These are phyloP conservation scores for Protoeuglena noctilucae DNA, from an alignment of 139 green algal genomes.

Conservation along the genomic window DNA sequence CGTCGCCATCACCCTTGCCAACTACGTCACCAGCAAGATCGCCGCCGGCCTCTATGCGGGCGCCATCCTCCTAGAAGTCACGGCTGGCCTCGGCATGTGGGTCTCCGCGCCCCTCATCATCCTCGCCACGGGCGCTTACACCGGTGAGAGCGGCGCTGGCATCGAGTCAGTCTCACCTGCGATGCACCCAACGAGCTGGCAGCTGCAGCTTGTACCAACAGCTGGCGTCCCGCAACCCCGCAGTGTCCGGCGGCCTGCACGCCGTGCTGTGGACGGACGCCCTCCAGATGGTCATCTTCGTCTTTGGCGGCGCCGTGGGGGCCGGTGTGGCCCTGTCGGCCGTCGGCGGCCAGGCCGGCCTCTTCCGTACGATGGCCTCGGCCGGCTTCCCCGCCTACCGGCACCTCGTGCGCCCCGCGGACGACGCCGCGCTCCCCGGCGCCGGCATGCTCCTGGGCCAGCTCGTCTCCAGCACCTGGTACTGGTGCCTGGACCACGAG, in stretches of 20 bases:
- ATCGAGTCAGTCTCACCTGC: no score
- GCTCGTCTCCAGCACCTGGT: slow-evolving; percentile 10
- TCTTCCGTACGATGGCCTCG: slow-evolving; percentile 5
- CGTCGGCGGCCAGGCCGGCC: slow-evolving; percentile 9
- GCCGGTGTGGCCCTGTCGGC: slow-evolving; percentile 4
- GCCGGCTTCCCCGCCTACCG: slow-evolving; percentile 6
- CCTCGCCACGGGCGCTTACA: slow-evolving; percentile 24
- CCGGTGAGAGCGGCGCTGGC: no score
- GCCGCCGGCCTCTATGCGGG: slow-evolving; percentile 8
- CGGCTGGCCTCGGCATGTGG: slow-evolving; percentile 11
- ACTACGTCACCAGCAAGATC: slow-evolving; percentile 10
- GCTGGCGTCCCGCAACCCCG: no score
- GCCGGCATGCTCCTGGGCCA: slow-evolving; percentile 18
- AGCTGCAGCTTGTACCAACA: no score
- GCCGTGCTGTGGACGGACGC: slow-evolving; percentile 27
- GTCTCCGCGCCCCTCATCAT: slow-evolving; percentile 17
- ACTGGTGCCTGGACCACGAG: slow-evolving; percentile 22
- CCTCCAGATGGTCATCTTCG: slow-evolving; percentile 20
- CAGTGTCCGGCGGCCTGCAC: slow-evolving; percentile 16
- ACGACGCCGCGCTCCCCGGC: slow-evolving; percentile 18
- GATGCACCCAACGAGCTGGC: background rate
- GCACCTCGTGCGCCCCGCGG: slow-evolving; percentile 11
- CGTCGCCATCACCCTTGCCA: slow-evolving; percentile 6
- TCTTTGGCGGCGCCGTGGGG: slow-evolving; percentile 16
- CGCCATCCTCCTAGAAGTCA: slow-evolving; percentile 6